A percentile compares a stretch with the other conserved stretches of the same genome.
Evolutionary conservation across 169 alveolate genomes (phyloP).

Genomic region (Eimeria brunetti): DNA sequence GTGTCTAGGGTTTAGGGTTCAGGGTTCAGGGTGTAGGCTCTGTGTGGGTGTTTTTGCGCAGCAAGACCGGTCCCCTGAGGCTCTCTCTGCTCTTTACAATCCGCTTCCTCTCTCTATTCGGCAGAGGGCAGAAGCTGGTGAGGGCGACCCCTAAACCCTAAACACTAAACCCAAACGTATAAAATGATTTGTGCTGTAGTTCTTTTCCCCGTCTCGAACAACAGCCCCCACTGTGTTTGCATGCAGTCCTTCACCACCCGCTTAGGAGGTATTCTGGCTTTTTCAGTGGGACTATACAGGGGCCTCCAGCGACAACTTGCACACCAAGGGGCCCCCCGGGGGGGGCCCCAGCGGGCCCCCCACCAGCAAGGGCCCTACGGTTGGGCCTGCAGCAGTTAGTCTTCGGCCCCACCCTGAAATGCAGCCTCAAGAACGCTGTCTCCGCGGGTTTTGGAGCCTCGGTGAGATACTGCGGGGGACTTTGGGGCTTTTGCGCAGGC

Average conservation of each 20-base stretch:
- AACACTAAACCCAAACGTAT: neutral
- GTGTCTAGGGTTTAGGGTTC: neutral
- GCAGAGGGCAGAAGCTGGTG: constrained; percentile 26
- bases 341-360: constrained; percentile 1
- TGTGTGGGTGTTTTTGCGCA: neutral
- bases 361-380: constrained; percentile 18
- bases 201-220: neutral
- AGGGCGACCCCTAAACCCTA: constrained; percentile 10
- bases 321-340: constrained; percentile 7
- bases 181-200: neutral
- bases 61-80: constrained; percentile 58
- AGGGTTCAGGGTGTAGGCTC: neutral
- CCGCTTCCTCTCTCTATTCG: constrained; percentile 53
- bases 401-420: constrained; percentile 34
- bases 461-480: neutral
- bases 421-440: constrained; percentile 56
- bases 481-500: neutral
- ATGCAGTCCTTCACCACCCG: neutral
- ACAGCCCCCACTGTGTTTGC: neutral
- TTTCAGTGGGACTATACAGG: neutral
- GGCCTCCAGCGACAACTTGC: neutral
- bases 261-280: neutral
- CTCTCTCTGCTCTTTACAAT: constrained; percentile 25
- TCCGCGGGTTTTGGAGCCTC: constrained; percentile 17
- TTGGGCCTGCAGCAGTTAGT: constrained; percentile 34